phyloP scores from a whole-genome alignment of 176 grass and related monocot genomes.

The Musa acuminata region DNA sequence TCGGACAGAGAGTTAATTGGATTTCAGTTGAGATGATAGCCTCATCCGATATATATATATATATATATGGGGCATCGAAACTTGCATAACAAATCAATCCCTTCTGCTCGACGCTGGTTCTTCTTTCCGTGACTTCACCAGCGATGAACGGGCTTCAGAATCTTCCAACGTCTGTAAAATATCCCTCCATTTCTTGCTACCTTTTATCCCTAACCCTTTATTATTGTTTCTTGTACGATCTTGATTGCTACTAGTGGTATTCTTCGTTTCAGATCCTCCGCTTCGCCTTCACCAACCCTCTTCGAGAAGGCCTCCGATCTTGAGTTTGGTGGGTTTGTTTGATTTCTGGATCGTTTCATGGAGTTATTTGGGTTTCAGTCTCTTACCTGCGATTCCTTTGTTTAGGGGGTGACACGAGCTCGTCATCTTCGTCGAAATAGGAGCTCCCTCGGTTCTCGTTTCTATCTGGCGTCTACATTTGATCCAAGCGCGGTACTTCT shows the following conservation, averaged over 20 bases:
- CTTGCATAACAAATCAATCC: background rate
- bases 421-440: background rate
- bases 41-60: too few relatives aligned
- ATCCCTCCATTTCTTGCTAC: too few relatives aligned
- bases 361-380: background rate
- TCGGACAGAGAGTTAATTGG: too few relatives aligned
- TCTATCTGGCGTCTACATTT: too few relatives aligned
- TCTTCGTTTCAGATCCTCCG: background rate
- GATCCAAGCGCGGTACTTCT: too few relatives aligned
- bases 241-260: too few relatives aligned
- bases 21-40: too few relatives aligned
- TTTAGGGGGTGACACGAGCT: background rate
- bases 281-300: background rate
- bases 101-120: background rate
- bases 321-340: background rate
- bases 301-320: background rate
- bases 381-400: background rate
- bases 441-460: background rate
- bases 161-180: conserved; percentile 13
- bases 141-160: conserved; percentile 26
- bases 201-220: too few relatives aligned
- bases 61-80: too few relatives aligned
- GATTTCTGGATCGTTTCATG: background rate
- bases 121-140: background rate
- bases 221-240: background rate